Evolutionary conservation across 257 asterid genomes (phyloP).

Genomic region (Dorcoceras hygrometricum): DNA sequence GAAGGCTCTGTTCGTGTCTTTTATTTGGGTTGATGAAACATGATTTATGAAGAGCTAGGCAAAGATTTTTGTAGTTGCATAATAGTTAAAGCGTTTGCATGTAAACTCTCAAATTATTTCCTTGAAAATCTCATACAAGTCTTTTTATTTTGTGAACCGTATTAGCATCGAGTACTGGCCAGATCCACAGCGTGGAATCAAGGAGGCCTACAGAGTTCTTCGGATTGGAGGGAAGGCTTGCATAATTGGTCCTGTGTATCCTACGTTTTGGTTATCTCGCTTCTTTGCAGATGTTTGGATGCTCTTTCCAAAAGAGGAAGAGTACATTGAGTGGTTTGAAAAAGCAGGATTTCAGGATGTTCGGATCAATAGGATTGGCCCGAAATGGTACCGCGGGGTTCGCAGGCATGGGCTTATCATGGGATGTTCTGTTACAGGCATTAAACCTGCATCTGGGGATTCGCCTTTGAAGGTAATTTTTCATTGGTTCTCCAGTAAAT

Average conservation of each 20-base stretch:
- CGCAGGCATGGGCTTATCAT: conserved; percentile 95
- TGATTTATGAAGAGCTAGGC: background rate
- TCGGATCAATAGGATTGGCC: conserved; percentile 87
- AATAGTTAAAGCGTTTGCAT: background rate
- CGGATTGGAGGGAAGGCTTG: conserved; percentile 90
- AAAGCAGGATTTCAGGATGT: conserved; percentile 92
- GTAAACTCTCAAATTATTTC: conserved; percentile 2
- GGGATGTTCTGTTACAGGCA: conserved; percentile 97
- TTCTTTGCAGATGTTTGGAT: conserved; percentile 97
- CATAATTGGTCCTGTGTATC: conserved; percentile 90
- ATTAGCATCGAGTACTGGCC: conserved; percentile 98
- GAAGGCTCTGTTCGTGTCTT: background rate
- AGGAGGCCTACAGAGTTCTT: conserved; percentile 90
- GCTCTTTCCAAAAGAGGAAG: conserved; percentile 99
- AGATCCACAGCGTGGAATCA: conserved; percentile 95
- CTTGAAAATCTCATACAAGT: conserved; percentile 8
- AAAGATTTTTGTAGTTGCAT: conserved; percentile 11
- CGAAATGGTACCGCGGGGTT: conserved; percentile 98
- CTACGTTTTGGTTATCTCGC: conserved; percentile 84
- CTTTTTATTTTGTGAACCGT: conserved; percentile 21
- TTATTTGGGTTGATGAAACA: background rate
- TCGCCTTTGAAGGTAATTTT: conserved; percentile 79
- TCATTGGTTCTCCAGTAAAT: background rate
- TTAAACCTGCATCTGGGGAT: conserved; percentile 82
- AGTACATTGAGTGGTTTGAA: conserved; percentile 89